These are phyloP conservation scores for Funneliformis mosseae DNA, from an alignment of 192 early-diverging fungal genomes.

Conservation along the genomic window DNA sequence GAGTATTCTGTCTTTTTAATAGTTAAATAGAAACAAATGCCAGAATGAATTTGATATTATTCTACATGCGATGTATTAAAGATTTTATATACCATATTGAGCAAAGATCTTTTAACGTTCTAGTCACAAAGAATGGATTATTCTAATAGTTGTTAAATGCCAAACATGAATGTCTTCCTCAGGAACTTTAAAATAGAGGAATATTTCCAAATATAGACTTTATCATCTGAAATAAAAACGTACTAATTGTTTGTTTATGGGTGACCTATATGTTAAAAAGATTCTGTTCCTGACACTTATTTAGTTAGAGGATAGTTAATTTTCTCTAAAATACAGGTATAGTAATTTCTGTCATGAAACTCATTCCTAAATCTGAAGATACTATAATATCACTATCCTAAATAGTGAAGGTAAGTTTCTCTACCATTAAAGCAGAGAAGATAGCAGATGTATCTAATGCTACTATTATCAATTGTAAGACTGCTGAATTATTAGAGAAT, in stretches of 20 bases:
- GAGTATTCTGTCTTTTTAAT: neutral
- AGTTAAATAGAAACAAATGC: neutral
- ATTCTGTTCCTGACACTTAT: too few relatives aligned
- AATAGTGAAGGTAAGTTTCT: too few relatives aligned
- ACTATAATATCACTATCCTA: too few relatives aligned
- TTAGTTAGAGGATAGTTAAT: neutral
- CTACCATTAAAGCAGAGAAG: too few relatives aligned
- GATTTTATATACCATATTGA: too few relatives aligned
- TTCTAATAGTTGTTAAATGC: neutral
- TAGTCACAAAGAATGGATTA: neutral
- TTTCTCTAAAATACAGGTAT: neutral
- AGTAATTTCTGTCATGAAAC: neutral
- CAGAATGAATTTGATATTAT: neutral
- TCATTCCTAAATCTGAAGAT: too few relatives aligned
- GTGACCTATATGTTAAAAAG: neutral
- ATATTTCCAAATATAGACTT: too few relatives aligned
- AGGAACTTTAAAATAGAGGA: too few relatives aligned
- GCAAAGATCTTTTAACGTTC: conserved; percentile 5
- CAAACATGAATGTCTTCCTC: too few relatives aligned
- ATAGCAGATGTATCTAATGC: conserved; percentile 17
- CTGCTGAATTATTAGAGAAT: too few relatives aligned
- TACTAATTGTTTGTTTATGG: conserved; percentile 9
- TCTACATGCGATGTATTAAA: too few relatives aligned
- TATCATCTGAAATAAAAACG: neutral
- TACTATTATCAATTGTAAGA: neutral